These are phyloP conservation scores for Scleromitrula shiraiana DNA, from an alignment of 2,329 filamentous ascomycete species.

Conservation along the genomic window DNA sequence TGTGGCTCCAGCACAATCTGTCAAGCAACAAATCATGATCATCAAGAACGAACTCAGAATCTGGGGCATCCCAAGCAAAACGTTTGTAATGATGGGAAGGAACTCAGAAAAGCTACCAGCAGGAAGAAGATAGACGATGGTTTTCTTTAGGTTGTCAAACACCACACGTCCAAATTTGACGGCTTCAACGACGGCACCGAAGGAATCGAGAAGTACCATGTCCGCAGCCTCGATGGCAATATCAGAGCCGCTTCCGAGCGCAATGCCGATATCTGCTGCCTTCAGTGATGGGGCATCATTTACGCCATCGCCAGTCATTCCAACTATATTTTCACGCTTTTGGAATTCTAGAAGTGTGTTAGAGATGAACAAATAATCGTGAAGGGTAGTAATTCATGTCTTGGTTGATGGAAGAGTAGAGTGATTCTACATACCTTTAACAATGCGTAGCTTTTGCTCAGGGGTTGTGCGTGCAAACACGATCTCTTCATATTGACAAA, in stretches of 20 bases:
- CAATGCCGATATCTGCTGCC: conserved; percentile 58
- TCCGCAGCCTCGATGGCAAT: conserved; percentile 56
- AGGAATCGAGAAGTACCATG: conserved; percentile 59
- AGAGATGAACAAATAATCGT: not conserved
- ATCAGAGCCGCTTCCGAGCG: conserved; percentile 49
- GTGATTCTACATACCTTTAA: conserved; percentile 55
- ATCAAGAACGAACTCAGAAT: conserved; percentile 52
- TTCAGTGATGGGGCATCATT: conserved; percentile 47
- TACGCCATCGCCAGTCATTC: conserved; percentile 41
- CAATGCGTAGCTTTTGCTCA: conserved; percentile 70
- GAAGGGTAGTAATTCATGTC: no score
- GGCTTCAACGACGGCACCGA: conserved; percentile 63
- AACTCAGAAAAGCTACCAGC: conserved; percentile 53
- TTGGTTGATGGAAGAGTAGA: not conserved
- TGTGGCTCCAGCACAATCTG: conserved; percentile 64
- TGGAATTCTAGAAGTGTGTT: conserved; percentile 33
- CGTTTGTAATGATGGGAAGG: conserved; percentile 50
- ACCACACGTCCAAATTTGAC: conserved; percentile 66
- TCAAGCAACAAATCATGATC: conserved; percentile 49
- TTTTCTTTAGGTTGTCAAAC: conserved; percentile 74
- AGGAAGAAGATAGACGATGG: conserved; percentile 50
- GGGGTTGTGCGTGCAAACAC: conserved; percentile 69
- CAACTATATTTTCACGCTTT: conserved; percentile 44
- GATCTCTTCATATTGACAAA: conserved; percentile 59
- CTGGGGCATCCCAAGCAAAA: conserved; percentile 51